These are phyloP conservation scores for Hymenoscyphus albidus DNA, from an alignment of 2,329 filamentous ascomycete genomes.

Conservation along the genomic window DNA sequence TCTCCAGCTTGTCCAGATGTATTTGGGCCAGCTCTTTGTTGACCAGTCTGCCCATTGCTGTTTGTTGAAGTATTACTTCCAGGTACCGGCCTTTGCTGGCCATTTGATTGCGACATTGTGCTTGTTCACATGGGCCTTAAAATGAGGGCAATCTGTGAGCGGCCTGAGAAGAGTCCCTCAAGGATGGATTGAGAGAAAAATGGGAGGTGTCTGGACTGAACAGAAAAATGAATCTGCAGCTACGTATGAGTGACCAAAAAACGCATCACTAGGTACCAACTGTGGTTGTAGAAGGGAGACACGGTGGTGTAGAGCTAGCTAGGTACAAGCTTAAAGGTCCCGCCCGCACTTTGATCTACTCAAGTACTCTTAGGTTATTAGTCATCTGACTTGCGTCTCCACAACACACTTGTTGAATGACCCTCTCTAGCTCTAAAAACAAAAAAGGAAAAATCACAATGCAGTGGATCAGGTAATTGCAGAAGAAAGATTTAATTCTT, in stretches of 20 bases:
- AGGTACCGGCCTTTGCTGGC: slow-evolving; percentile 4
- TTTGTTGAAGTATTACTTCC: neutral
- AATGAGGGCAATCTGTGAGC: neutral
- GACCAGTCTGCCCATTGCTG: slow-evolving; percentile 12
- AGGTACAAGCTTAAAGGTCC: neutral
- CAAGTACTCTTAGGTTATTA: too few relatives aligned
- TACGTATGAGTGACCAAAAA: neutral
- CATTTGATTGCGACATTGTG: slow-evolving; percentile 10
- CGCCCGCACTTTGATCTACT: too few relatives aligned
- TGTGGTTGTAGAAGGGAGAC: neutral
- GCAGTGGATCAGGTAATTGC: too few relatives aligned
- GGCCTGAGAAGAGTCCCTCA: neutral
- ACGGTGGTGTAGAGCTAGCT: neutral
- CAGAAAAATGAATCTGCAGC: neutral
- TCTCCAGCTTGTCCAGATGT: slow-evolving; percentile 16
- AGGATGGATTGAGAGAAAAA: neutral
- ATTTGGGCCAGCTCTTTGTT: neutral
- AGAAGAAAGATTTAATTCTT: too few relatives aligned
- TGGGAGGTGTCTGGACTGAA: neutral
- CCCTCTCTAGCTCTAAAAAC: too few relatives aligned
- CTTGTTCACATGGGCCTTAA: neutral
- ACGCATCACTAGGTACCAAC: neutral
- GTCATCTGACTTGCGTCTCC: too few relatives aligned
- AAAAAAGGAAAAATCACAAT: too few relatives aligned
- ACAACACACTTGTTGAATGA: too few relatives aligned